Evolutionary conservation across 768 basidiomycete species (phyloP).

Genomic region (Chlorophyllum brunneum): DNA sequence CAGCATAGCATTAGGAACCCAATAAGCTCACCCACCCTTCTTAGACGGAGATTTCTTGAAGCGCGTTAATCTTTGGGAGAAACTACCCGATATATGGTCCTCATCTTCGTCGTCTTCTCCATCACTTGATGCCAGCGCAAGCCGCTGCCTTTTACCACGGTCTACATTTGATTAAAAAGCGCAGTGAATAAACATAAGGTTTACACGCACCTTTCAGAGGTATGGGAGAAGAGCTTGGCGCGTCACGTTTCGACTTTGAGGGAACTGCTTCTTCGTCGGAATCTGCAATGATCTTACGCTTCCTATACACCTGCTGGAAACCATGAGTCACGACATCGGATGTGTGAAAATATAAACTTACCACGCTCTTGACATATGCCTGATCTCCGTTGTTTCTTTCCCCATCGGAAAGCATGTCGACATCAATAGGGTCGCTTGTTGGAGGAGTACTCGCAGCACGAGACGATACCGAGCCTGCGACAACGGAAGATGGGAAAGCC

Average conservation of each 20-base stretch:
- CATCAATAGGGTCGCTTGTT: conserved; percentile 73
- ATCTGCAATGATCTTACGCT: conserved; percentile 70
- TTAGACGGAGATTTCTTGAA: conserved; percentile 65
- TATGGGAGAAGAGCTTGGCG: conserved; percentile 34
- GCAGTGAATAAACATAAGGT: neutral
- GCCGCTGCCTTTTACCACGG: conserved; percentile 58
- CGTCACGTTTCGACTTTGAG: conserved; percentile 21
- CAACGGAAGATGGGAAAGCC: conserved; percentile 35
- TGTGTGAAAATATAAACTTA: conserved; percentile 15
- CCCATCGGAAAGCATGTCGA: conserved; percentile 64
- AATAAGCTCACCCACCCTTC: conserved; percentile 33
- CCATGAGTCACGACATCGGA: conserved; percentile 7
- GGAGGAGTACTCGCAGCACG: conserved; percentile 62
- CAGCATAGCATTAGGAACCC: neutral
- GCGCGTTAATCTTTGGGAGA: conserved; percentile 56
- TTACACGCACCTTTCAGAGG: conserved; percentile 27
- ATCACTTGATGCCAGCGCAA: conserved; percentile 42
- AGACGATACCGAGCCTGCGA: conserved; percentile 41
- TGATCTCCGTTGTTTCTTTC: conserved; percentile 40
- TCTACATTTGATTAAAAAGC: conserved; percentile 25
- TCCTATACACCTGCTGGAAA: conserved; percentile 35
- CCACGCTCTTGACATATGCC: conserved; percentile 20
- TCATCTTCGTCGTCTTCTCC: conserved; percentile 56
- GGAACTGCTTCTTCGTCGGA: conserved; percentile 57
- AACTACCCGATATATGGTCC: conserved; percentile 41